Evolutionary conservation across 139 green algal species (phyloP).

Genomic region (Micromonas commoda): DNA sequence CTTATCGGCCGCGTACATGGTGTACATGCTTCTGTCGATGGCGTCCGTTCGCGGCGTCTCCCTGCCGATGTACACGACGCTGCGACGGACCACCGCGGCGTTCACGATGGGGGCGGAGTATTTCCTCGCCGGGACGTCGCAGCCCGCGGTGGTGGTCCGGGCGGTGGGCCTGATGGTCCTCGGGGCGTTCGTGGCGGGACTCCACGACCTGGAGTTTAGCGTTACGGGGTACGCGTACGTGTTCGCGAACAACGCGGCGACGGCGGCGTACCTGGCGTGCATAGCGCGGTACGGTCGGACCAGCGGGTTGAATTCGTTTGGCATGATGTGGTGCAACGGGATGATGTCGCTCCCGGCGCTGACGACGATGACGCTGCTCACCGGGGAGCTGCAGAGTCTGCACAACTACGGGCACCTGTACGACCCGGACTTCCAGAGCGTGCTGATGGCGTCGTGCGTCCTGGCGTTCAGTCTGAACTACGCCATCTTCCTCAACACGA

Average conservation of each 20-base stretch:
- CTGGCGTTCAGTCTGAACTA: slow-evolving; percentile 43
- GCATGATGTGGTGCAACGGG: slow-evolving; percentile 43
- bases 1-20: neutral
- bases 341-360: slow-evolving; percentile 2
- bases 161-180: slow-evolving; percentile 38
- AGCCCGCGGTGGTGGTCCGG: slow-evolving; percentile 21
- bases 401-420: neutral
- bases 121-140: slow-evolving; percentile 20
- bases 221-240: slow-evolving; percentile 27
- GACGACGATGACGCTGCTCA: slow-evolving; percentile 11
- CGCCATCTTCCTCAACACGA: slow-evolving; percentile 44
- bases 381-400: slow-evolving; percentile 27
- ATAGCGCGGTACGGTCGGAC: slow-evolving; percentile 33
- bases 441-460: slow-evolving; percentile 28
- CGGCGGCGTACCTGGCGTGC: slow-evolving; percentile 34
- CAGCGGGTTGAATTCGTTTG: slow-evolving; percentile 35
- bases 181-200: slow-evolving; percentile 33
- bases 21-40: slow-evolving; percentile 34
- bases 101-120: slow-evolving; percentile 41
- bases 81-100: slow-evolving; percentile 38
- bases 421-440: slow-evolving; percentile 17
- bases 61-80: slow-evolving; percentile 43
- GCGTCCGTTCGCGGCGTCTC: slow-evolving; percentile 31
- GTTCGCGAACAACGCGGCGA: slow-evolving; percentile 32
- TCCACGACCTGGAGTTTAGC: slow-evolving; percentile 34